phyloP scores from a whole-genome alignment of 2,329 filamentous ascomycete species.

The Scleromitrula shiraiana region DNA sequence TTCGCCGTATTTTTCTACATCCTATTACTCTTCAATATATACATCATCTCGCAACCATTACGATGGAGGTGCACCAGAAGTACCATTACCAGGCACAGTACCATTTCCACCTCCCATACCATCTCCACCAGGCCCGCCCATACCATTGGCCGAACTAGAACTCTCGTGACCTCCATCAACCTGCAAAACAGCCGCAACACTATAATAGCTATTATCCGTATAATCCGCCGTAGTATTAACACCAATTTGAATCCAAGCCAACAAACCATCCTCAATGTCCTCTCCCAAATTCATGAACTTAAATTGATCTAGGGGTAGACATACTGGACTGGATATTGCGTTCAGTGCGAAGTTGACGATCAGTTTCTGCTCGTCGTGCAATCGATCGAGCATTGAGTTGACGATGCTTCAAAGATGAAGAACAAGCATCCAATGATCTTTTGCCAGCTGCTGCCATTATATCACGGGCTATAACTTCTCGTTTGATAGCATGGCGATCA shows the following conservation, averaged over 20 bases:
- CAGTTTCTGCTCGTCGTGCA: slow-evolving; percentile 28
- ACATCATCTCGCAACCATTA: too few relatives aligned
- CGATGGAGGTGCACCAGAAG: not conserved
- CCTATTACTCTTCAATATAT: too few relatives aligned
- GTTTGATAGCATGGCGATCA: slow-evolving; percentile 4
- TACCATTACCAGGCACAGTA: not conserved
- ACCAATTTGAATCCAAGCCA: slow-evolving; percentile 42
- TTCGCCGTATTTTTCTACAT: too few relatives aligned
- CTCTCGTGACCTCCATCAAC: slow-evolving; percentile 15
- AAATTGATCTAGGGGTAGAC: slow-evolving; percentile 39
- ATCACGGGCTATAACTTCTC: slow-evolving; percentile 7
- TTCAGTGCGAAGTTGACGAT: slow-evolving; percentile 17
- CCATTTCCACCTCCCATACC: not conserved
- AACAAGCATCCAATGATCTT: slow-evolving; percentile 28
- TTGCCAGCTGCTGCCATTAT: slow-evolving; percentile 4
- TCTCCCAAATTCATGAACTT: slow-evolving; percentile 47
- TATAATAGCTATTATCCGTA: slow-evolving; percentile 12
- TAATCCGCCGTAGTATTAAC: slow-evolving; percentile 32
- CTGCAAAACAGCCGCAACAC: slow-evolving; percentile 13
- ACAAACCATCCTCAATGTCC: slow-evolving; percentile 36
- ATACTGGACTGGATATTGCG: slow-evolving; percentile 1
- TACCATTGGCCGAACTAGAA: not conserved
- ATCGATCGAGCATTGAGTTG: slow-evolving; percentile 29
- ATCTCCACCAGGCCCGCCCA: not conserved
- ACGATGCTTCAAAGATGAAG: slow-evolving; percentile 29